These are phyloP conservation scores for Rhytidiadelphus loreus DNA, from an alignment of 225 moss, liverwort and hornwort species.

Conservation along the genomic window DNA sequence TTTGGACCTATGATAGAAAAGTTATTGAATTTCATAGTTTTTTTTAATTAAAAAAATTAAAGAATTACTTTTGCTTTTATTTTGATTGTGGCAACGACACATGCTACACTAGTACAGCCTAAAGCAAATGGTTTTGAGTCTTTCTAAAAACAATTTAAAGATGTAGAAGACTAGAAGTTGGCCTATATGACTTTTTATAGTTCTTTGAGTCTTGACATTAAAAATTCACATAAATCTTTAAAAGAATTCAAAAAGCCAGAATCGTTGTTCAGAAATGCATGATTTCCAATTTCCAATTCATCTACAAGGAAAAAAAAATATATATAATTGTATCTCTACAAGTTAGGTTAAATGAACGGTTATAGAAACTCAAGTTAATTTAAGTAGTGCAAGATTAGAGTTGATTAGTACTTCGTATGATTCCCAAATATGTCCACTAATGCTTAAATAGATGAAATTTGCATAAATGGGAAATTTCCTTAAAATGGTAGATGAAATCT, in stretches of 20 bases:
- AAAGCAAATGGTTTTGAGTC: not conserved
- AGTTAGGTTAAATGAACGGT: not conserved
- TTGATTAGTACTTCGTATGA: not conserved
- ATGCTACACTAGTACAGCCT: not conserved
- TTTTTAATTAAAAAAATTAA: too few relatives aligned
- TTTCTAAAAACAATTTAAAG: not conserved
- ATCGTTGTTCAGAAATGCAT: too few relatives aligned
- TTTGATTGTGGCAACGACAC: too few relatives aligned
- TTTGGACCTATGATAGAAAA: too few relatives aligned
- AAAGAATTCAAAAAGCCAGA: not conserved
- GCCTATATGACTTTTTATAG: not conserved
- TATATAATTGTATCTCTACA: too few relatives aligned
- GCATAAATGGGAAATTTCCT: too few relatives aligned
- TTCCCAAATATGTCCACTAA: not conserved
- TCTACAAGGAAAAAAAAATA: too few relatives aligned
- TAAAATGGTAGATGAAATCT: too few relatives aligned
- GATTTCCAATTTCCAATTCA: too few relatives aligned
- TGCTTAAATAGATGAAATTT: not conserved
- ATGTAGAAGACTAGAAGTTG: fast-evolving
- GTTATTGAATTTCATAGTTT: too few relatives aligned
- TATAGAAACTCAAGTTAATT: not conserved
- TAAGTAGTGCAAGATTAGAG: not conserved
- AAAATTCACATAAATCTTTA: not conserved
- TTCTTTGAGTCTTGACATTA: not conserved
- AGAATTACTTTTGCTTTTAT: too few relatives aligned